Conservation (phyloP, 2,329 filamentous ascomycete species). For the Botrytis medusae region DNA sequence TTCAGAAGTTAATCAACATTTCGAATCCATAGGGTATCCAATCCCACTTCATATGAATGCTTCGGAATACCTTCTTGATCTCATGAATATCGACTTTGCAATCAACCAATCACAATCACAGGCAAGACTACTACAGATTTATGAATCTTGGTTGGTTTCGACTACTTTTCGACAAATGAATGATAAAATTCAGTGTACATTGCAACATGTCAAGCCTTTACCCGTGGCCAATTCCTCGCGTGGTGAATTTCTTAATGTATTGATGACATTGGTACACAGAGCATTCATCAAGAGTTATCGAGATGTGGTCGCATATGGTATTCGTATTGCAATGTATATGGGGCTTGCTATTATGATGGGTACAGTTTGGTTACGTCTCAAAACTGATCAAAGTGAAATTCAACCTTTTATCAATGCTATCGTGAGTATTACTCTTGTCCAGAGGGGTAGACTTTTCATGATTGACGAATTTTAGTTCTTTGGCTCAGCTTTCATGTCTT, state of each 20-base stretch:
- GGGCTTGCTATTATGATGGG: slow-evolving; percentile 83
- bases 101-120: slow-evolving; percentile 48
- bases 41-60: slow-evolving; percentile 74
- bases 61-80: slow-evolving; percentile 75
- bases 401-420: slow-evolving; percentile 82
- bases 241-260: slow-evolving; percentile 45
- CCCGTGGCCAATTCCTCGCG: slow-evolving; percentile 33
- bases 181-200: slow-evolving; percentile 33
- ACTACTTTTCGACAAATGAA: slow-evolving; percentile 40
- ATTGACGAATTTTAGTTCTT: slow-evolving; percentile 52
- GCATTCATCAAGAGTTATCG: slow-evolving; percentile 82
- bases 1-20: slow-evolving; percentile 59
- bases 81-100: slow-evolving; percentile 76
- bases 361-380: slow-evolving; percentile 77
- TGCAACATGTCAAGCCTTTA: slow-evolving; percentile 25
- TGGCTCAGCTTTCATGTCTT: slow-evolving; percentile 72
- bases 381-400: slow-evolving; percentile 68
- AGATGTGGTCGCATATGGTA: slow-evolving; percentile 80
- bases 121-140: slow-evolving; percentile 53
- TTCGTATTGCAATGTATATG: slow-evolving; percentile 79
- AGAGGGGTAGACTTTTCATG: background rate
- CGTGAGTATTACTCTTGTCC: slow-evolving; percentile 39
- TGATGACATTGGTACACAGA: slow-evolving; percentile 69
- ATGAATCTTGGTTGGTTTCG: slow-evolving; percentile 56
- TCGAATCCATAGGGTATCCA: slow-evolving; percentile 56